These are phyloP conservation scores for Juglanconis oblonga DNA, from an alignment of 2,329 filamentous ascomycete genomes.

Conservation along the genomic window DNA sequence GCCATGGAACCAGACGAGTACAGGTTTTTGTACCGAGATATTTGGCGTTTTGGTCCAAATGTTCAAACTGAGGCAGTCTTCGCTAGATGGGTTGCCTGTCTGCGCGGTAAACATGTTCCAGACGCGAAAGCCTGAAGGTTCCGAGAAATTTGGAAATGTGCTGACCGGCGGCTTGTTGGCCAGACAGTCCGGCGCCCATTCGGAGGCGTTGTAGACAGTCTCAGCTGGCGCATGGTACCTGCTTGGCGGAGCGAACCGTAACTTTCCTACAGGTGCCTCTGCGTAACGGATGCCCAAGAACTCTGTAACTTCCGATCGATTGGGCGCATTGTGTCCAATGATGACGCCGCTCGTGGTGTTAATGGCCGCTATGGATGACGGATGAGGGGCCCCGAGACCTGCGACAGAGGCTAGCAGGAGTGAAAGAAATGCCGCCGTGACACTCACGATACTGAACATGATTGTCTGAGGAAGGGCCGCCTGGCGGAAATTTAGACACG, in stretches of 20 bases:
- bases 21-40: constrained; percentile 33
- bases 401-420: too few species aligned
- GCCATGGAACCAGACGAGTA: constrained; percentile 24
- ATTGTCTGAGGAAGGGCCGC: too few species aligned
- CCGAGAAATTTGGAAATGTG: too few species aligned
- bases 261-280: too few species aligned
- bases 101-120: not conserved
- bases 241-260: not conserved
- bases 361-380: not conserved
- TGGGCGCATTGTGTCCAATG: constrained; percentile 6
- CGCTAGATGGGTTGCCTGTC: constrained; percentile 18
- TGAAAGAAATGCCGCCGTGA: too few species aligned
- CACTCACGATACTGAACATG: too few species aligned
- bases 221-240: constrained; percentile 2
- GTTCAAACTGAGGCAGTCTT: constrained; percentile 38
- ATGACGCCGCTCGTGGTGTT: constrained; percentile 9
- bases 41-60: constrained; percentile 35
- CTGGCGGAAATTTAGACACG: too few species aligned
- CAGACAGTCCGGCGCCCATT: too few species aligned
- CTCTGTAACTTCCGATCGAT: constrained; percentile 8
- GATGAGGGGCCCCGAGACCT: too few species aligned
- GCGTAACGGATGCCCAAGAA: constrained; percentile 11
- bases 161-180: too few species aligned
- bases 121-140: too few species aligned
- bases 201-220: not conserved